Evolutionary conservation across 2,329 filamentous ascomycete species (phyloP).

Genomic region (Spiromastix sp.): DNA sequence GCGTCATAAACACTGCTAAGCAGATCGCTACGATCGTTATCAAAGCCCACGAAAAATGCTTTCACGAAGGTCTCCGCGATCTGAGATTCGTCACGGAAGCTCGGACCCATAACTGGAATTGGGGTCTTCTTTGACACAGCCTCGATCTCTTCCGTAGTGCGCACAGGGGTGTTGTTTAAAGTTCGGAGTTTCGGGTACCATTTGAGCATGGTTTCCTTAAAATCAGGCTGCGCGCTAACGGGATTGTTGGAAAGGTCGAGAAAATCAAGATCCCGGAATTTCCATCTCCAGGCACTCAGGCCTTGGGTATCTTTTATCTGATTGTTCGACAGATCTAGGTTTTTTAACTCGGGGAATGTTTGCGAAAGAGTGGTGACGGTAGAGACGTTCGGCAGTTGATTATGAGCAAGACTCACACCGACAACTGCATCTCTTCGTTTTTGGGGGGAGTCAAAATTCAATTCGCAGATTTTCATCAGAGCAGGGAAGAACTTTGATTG

Average conservation of each 20-base stretch:
- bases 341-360: constrained; percentile 75
- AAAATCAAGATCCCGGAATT: constrained; percentile 69
- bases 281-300: constrained; percentile 66
- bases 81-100: constrained; percentile 63
- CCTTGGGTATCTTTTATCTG: constrained; percentile 57
- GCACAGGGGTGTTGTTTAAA: constrained; percentile 64
- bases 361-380: constrained; percentile 65
- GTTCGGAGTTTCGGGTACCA: constrained; percentile 77
- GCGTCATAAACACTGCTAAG: constrained; percentile 63
- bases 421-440: constrained; percentile 69
- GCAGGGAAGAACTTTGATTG: constrained; percentile 85
- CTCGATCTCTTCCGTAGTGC: constrained; percentile 60
- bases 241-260: constrained; percentile 71
- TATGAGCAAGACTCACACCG: constrained; percentile 72
- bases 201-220: constrained; percentile 57
- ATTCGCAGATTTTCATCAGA: constrained; percentile 76
- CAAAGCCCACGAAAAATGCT: constrained; percentile 64
- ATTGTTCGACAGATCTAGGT: constrained; percentile 83
- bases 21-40: constrained; percentile 57
- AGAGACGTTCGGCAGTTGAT: constrained; percentile 62
- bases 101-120: constrained; percentile 53
- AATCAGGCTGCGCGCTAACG: constrained; percentile 52
- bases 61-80: constrained; percentile 68
- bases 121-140: constrained; percentile 44
- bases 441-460: constrained; percentile 59